A percentile compares a stretch with the other conserved stretches of the same genome.
phyloP scores from a whole-genome alignment of 805 yeast genomes.

The Scheffersomyces stipitis region DNA sequence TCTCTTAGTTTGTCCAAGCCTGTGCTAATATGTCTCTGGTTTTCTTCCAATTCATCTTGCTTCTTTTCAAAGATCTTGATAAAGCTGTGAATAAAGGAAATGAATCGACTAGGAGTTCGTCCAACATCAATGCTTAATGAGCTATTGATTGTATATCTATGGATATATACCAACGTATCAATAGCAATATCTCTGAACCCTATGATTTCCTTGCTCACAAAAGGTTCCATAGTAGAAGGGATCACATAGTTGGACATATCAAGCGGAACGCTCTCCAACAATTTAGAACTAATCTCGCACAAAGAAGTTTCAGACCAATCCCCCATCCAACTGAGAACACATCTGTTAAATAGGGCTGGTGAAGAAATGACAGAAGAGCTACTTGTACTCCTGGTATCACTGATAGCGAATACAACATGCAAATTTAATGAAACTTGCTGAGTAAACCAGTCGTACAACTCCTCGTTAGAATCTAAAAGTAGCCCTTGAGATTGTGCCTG shows the following conservation, averaged over 20 bases:
- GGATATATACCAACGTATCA: constrained; percentile 48
- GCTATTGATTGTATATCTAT: constrained; percentile 40
- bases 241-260: constrained; percentile 43
- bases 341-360: constrained; percentile 86
- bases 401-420: constrained; percentile 80
- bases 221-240: constrained; percentile 25
- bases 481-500: constrained; percentile 61
- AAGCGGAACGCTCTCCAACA: constrained; percentile 50
- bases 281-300: constrained; percentile 46
- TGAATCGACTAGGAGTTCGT: constrained; percentile 54
- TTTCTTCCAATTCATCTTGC: constrained; percentile 53
- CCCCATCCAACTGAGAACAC: constrained; percentile 89
- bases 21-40: constrained; percentile 66
- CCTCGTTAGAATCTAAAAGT: constrained; percentile 64
- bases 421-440: constrained; percentile 64
- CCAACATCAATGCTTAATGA: constrained; percentile 35
- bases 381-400: constrained; percentile 34
- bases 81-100: constrained; percentile 52
- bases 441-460: constrained; percentile 73
- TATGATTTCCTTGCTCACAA: constrained; percentile 10
- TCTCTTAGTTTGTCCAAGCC: constrained; percentile 79
- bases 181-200: constrained; percentile 46
- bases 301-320: constrained; percentile 64
- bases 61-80: constrained; percentile 39
- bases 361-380: constrained; percentile 63